These are phyloP conservation scores for Chlorella sp. DNA, from an alignment of 139 green algal genomes.

Conservation along the genomic window DNA sequence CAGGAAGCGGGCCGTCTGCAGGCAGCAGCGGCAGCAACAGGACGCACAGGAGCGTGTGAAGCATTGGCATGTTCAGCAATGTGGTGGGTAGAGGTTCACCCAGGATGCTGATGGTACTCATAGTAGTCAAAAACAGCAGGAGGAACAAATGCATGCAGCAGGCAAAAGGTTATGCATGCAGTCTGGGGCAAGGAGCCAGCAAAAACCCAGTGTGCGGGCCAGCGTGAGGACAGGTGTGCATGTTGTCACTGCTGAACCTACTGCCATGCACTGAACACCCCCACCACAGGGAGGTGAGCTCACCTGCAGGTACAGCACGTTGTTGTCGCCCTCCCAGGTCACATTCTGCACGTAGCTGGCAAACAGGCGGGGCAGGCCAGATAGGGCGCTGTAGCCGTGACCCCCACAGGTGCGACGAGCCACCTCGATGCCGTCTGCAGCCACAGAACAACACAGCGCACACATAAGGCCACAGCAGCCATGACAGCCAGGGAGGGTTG, in stretches of 20 bases:
- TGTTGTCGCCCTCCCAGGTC: conserved; percentile 96
- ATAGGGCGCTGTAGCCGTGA: conserved; percentile 83
- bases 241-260: neutral
- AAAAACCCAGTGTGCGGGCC: too few species aligned
- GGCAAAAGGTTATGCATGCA: too few species aligned
- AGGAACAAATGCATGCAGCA: too few species aligned
- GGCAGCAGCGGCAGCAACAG: neutral
- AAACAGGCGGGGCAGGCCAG: conserved; percentile 74
- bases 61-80: too few species aligned
- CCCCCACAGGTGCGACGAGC: conserved; percentile 83
- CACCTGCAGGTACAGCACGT: conserved; percentile 70
- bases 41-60: too few species aligned
- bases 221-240: neutral
- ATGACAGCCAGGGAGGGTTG: conserved; percentile 47
- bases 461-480: too few species aligned
- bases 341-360: conserved; percentile 84
- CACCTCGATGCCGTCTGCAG: conserved; percentile 59
- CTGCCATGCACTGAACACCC: neutral
- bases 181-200: too few species aligned
- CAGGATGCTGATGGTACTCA: too few species aligned
- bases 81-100: conserved; percentile 4
- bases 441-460: conserved; percentile 45
- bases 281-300: neutral
- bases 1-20: conserved; percentile 74
- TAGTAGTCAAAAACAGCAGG: too few species aligned